phyloP scores from a whole-genome alignment of 305 asterid species.

The Euphrasia arctica region DNA sequence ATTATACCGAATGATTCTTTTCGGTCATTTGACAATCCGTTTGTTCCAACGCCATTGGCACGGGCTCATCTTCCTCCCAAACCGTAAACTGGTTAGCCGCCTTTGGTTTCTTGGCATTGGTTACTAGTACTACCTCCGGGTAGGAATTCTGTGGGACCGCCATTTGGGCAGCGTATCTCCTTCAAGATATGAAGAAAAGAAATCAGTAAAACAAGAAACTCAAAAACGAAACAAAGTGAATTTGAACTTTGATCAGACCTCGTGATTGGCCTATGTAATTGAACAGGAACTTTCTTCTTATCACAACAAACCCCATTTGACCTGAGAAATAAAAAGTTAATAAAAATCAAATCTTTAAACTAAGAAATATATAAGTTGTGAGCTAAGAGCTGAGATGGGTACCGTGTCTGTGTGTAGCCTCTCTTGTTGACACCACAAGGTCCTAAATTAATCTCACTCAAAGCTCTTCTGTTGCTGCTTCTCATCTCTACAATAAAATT shows the following conservation, averaged over 20 bases:
- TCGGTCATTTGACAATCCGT: slow-evolving; percentile 34
- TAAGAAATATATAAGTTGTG: too few relatives aligned
- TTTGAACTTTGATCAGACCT: slow-evolving; percentile 40
- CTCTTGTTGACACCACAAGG: slow-evolving; percentile 54
- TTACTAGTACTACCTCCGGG: slow-evolving; percentile 40
- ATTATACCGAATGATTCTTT: slow-evolving; percentile 44
- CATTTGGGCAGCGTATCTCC: slow-evolving; percentile 76
- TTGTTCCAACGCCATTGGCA: slow-evolving; percentile 76
- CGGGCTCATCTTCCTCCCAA: slow-evolving; percentile 79
- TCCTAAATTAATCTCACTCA: slow-evolving; percentile 54
- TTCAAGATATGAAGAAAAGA: slow-evolving; percentile 21
- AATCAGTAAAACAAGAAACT: slow-evolving; percentile 13
- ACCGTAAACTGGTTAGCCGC: slow-evolving; percentile 42
- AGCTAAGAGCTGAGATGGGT: slow-evolving; percentile 30
- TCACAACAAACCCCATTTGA: slow-evolving; percentile 42
- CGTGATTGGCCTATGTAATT: slow-evolving; percentile 64
- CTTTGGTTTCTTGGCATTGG: slow-evolving; percentile 53
- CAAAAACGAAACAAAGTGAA: too few relatives aligned
- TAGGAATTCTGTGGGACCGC: slow-evolving; percentile 41
- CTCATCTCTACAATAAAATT: slow-evolving; percentile 47
- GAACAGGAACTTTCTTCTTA: slow-evolving; percentile 39
- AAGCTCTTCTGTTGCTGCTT: slow-evolving; percentile 60
- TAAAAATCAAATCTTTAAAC: too few relatives aligned
- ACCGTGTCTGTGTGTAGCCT: slow-evolving; percentile 49
- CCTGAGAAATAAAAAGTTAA: slow-evolving; percentile 30